Base-by-base conservation (phyloP, 768 basidiomycete species). In the Mycena venus region DNA sequence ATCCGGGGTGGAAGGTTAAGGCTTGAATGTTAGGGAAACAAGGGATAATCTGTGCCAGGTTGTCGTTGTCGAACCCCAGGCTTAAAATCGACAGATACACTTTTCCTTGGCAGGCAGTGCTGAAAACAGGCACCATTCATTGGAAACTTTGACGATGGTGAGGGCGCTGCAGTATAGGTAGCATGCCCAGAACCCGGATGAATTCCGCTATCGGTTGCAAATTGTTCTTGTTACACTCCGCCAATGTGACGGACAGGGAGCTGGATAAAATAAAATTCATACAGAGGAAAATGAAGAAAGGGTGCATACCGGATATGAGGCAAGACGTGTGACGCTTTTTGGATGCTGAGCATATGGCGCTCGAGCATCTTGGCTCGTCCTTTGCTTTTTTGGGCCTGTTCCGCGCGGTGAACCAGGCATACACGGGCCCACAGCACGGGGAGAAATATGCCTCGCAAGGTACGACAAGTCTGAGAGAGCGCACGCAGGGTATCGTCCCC, bases 181-280 rank as follows among this genome's bases (percentile, higher is more conserved):
- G 65, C 25, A 67, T 25, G n/a, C 34, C 31, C 3, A 73, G 51
- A 7, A 68, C 65, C 1, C 72, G 65, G 36, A 73, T 25, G 32
- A 73, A 73, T 25, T 67, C 27, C 12, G 59, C 65, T 8, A 73
- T 38, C 19, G 72, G 72, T 40, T 62, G 36, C 65, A 65, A 73
- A 23, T 67, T 73, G 4, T 11, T n/a, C 49, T 55, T 44, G 12
- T 27, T 19, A 38, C 72, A 73, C 19, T 68, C 72, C 49, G 19
- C 21, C 27, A 73, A 4, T 2, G 65, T 67, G 31, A 73, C 17
- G 1, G 65, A 25, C n/a, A 73, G 29, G 17, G 47, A 60, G 11
- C 72, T 73, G 25, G 12, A 44, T 11, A 32, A 17, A 11, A 21
- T 7, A 34, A 15, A 25, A 49, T 49, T 3, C 3, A 47, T 4